These are phyloP conservation scores for Botryotinia calthae DNA, from an alignment of 2,329 filamentous ascomycete genomes.

Conservation along the genomic window DNA sequence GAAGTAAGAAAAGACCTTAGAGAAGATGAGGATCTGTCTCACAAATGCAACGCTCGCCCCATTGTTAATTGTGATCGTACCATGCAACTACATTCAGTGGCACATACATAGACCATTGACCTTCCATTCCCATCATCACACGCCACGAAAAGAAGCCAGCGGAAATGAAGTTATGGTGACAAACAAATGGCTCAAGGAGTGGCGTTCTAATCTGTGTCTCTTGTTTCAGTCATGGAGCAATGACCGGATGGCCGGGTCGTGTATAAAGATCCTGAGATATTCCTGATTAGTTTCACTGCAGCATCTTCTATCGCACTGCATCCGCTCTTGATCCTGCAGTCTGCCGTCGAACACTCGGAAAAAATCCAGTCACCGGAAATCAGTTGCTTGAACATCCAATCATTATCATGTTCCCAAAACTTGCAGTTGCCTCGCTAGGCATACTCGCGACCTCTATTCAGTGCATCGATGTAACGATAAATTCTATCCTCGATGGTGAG, in stretches of 20 bases:
- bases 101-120: background rate
- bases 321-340: constrained; percentile 2
- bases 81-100: background rate
- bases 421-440: background rate
- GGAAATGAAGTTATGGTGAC: background rate
- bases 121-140: background rate
- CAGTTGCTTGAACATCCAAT: background rate
- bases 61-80: background rate
- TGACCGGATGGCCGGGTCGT: background rate
- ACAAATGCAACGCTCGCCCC: background rate
- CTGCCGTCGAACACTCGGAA: constrained; percentile 5
- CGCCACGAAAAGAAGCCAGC: background rate
- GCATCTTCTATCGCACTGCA: background rate
- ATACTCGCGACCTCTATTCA: constrained; percentile 24
- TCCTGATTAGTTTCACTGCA: constrained; percentile 11
- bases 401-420: constrained; percentile 1
- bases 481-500: constrained; percentile 43
- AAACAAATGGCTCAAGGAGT: background rate
- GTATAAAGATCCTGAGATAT: constrained; percentile 3
- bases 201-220: background rate
- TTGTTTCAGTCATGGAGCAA: constrained; percentile 2
- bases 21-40: background rate
- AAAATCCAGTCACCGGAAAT: background rate
- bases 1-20: background rate
- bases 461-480: constrained; percentile 42